Conservation (phyloP, 306 rosid genomes). For the Crataegus laevigata region DNA sequence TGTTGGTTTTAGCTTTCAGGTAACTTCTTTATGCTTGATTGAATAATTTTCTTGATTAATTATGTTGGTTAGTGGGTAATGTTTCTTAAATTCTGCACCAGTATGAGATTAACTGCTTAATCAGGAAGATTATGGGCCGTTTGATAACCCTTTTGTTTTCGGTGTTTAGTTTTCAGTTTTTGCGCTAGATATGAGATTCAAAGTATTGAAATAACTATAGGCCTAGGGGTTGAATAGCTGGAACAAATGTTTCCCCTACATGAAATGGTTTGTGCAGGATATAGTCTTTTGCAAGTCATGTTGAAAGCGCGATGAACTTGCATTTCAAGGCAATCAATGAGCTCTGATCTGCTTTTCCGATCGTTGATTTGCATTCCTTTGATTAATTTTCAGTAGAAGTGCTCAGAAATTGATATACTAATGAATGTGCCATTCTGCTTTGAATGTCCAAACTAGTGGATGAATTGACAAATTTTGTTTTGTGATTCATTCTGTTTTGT, state of each 20-base stretch:
- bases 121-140: background rate
- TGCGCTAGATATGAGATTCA: background rate
- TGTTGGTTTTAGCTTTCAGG: conserved; percentile 48
- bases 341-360: background rate
- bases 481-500: background rate
- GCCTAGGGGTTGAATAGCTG: background rate
- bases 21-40: conserved; percentile 14
- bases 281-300: background rate
- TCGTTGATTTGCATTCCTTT: background rate
- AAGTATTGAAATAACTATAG: background rate
- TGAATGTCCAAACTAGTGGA: background rate
- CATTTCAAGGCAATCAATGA: background rate
- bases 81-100: background rate
- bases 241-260: background rate
- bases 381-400: background rate
- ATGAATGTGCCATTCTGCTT: too few relatives aligned
- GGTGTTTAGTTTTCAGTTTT: background rate
- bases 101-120: background rate
- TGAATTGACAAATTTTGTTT: background rate
- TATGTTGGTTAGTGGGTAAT: background rate
- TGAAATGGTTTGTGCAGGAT: background rate
- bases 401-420: background rate
- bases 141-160: background rate
- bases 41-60: background rate
- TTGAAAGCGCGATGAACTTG: background rate